Evolutionary conservation across 768 basidiomycete genomes (phyloP), one percentile per base, ranked within the genome.

Genomic region (Hericium rajendrae): DNA sequence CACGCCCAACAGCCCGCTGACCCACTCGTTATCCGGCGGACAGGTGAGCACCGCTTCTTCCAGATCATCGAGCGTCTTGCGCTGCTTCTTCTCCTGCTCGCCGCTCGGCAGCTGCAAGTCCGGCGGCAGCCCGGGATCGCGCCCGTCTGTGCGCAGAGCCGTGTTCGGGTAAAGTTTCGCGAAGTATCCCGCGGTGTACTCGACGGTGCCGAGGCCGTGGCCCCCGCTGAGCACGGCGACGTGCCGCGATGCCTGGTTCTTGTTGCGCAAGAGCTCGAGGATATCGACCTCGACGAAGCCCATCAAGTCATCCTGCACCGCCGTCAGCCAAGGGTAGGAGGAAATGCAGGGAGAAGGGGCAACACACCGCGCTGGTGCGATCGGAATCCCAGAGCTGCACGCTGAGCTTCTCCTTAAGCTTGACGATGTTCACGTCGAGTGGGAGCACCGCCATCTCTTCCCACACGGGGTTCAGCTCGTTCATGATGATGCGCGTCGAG

Each of bases 301-400:
- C 39, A 82, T 68, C 48, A 76, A 67, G 61, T 81, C 78, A 61
- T 83, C 79, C 69, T 70, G 50, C 2, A 41, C 43, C 16, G 48
- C 18, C 13, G 13, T 32, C 6, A 55, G 12, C 43, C 16, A 57
- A 6, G 18, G 3, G 46, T 26, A 56, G 32, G 32, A 53, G 43
- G 22, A 12, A 16, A 4, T 12, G 16, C 38, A 37, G 39, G 39
- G 11, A 26, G 26, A 39, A 20, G 55, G 10, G 16, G 39, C 12
- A 0, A 60, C 69, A 18, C 55, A 69, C 69, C 11, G 66, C 64
- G 48, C 65, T 71, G 59, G 63, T 64, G 6, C 68, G 66, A 74
- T 87, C 86, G 9, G 82, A 84, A 64, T 90, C 88, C 85, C 85
- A 88, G 2, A 88, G 69, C 73, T 86, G 85, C 20, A 84, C 68